phyloP scores from a whole-genome alignment of 805 yeast species.

The Lipomyces starkeyi region DNA sequence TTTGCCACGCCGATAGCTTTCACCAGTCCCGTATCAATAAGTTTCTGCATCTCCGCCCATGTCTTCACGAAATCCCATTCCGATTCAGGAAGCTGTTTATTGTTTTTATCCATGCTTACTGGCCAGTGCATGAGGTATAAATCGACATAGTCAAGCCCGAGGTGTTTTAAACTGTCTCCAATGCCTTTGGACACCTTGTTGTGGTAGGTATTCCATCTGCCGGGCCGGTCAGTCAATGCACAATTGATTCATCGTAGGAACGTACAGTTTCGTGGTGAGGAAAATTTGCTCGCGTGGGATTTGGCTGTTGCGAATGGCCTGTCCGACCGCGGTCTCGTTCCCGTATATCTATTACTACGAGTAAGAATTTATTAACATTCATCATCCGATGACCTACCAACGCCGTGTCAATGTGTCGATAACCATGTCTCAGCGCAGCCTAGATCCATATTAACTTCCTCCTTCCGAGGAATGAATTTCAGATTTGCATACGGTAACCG shows the following conservation, averaged over 20 bases:
- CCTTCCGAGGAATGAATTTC: neutral
- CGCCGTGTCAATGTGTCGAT: conserved; percentile 81
- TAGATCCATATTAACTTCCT: neutral
- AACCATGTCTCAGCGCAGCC: conserved; percentile 60
- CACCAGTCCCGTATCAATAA: conserved; percentile 56
- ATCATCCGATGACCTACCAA: conserved; percentile 36
- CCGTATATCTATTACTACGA: conserved; percentile 52
- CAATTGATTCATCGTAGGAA: conserved; percentile 49
- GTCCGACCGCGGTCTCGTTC: conserved; percentile 54
- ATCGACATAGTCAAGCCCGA: conserved; percentile 77
- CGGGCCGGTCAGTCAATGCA: neutral
- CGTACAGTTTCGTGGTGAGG: conserved; percentile 52
- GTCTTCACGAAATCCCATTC: conserved; percentile 56
- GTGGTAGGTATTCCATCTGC: conserved; percentile 49
- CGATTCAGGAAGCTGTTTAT: conserved; percentile 47
- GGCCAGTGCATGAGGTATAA: conserved; percentile 87
- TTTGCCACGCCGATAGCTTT: conserved; percentile 81
- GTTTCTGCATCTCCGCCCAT: conserved; percentile 67
- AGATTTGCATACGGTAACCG: conserved; percentile 51
- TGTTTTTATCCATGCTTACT: conserved; percentile 54
- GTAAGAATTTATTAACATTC: neutral
- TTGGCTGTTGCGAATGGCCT: conserved; percentile 47
- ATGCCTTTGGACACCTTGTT: conserved; percentile 56
- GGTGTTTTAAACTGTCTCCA: conserved; percentile 61
- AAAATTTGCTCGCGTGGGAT: conserved; percentile 56